Percentiles rank a stretch among this genome's conserved stretches.
Conservation (phyloP, 176 grass and related monocot species). For the Pontederia crassipes region DNA sequence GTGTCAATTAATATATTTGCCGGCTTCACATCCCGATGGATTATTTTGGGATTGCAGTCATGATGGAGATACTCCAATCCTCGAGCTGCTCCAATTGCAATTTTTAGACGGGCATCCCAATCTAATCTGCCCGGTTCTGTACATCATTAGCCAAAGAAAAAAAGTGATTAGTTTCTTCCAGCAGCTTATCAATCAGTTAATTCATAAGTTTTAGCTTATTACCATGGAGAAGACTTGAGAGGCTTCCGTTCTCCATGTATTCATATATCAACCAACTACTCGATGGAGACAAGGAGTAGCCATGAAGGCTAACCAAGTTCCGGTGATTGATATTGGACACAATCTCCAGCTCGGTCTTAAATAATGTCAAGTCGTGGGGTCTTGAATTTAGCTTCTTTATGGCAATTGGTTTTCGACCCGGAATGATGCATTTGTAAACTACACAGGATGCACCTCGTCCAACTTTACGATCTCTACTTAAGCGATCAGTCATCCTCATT, state of each 20-base stretch:
- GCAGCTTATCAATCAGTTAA: too few species aligned
- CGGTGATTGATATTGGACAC: constrained; percentile 84
- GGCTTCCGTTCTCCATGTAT: constrained; percentile 90
- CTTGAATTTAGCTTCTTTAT: constrained; percentile 75
- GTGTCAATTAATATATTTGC: constrained; percentile 86
- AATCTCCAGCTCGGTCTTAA: constrained; percentile 80
- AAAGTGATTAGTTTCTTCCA: too few species aligned
- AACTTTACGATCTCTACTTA: constrained; percentile 77
- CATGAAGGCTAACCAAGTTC: constrained; percentile 83
- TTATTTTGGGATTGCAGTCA: constrained; percentile 71
- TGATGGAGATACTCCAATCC: constrained; percentile 88
- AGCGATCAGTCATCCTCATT: constrained; percentile 87
- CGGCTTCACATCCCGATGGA: constrained; percentile 82
- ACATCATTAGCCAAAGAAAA: too few species aligned
- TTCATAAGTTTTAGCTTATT: background rate
- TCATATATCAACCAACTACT: constrained; percentile 85
- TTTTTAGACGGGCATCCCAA: constrained; percentile 56
- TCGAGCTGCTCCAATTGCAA: constrained; percentile 74
- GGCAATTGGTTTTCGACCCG: constrained; percentile 67
- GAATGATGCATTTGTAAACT: constrained; percentile 78
- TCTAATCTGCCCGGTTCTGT: constrained; percentile 54
- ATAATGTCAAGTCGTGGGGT: constrained; percentile 61
- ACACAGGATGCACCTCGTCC: constrained; percentile 86
- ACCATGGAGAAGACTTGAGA: constrained; percentile 92
- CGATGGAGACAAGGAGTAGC: constrained; percentile 68